Conservation (phyloP, 2,329 filamentous ascomycete genomes). For the Mycocentrospora acerina region DNA sequence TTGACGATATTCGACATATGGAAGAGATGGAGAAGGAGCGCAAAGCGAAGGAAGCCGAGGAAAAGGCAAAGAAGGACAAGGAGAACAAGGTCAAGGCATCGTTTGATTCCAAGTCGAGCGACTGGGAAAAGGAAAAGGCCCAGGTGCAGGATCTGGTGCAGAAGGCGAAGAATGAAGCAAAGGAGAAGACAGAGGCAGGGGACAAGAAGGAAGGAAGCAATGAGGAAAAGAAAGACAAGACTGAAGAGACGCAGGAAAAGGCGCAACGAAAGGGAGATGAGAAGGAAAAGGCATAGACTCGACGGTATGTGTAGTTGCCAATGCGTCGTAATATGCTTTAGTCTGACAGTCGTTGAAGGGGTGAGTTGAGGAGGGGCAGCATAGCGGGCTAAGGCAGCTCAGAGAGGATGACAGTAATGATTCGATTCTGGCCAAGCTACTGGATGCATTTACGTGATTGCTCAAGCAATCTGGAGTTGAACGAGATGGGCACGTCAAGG, state of each 20-base stretch:
- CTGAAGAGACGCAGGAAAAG: constrained; percentile 36
- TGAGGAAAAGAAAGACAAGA: constrained; percentile 42
- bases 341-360: background rate
- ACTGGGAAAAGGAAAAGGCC: constrained; percentile 90
- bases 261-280: constrained; percentile 14
- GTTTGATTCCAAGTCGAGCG: constrained; percentile 72
- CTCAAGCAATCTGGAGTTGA: too few species aligned
- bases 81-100: constrained; percentile 77
- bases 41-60: constrained; percentile 75
- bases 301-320: constrained; percentile 14
- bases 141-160: constrained; percentile 70
- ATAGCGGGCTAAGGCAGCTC: constrained; percentile 3
- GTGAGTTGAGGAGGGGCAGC: background rate
- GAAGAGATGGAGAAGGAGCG: constrained; percentile 95
- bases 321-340: background rate
- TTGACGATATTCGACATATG: constrained; percentile 97
- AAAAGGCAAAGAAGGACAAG: constrained; percentile 70
- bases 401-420: constrained; percentile 20
- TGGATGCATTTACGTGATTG: too few species aligned
- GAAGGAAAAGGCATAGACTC: constrained; percentile 15
- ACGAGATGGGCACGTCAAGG: too few species aligned
- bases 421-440: too few species aligned
- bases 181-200: constrained; percentile 40
- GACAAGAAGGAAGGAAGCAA: constrained; percentile 43
- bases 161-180: constrained; percentile 52